Evolutionary conservation across 2,329 filamentous ascomycete species (phyloP), one percentile per base, ranked within the genome.

Genomic region (Neophaeococcomyces aloes): DNA sequence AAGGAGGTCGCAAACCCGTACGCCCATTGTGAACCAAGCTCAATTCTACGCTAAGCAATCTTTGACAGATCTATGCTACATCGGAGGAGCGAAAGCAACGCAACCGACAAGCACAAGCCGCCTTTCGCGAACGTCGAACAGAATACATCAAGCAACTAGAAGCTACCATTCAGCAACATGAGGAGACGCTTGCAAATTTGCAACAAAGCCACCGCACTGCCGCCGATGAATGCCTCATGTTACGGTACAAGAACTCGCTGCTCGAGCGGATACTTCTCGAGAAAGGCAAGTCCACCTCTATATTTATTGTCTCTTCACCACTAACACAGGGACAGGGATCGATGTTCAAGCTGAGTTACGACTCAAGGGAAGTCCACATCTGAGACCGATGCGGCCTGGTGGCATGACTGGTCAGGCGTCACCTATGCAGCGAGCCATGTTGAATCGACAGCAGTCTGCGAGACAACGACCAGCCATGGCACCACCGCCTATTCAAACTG

Each of bases 121-220:
- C 91, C 46, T 98, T 98, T 60, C 82, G 91, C 56, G 91, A 98
- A 68, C 83, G 91, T 53, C 81, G 91, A 47, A 96, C 89, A 44
- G 91, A 98, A 70, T 98, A 98, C 65, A 98, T 98, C 70, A 96
- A 96, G 70, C 91, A 98, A 65, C 76, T 98, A 19, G 91, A 98
- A 68, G 86, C 89, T 56, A 94, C 88, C 44, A 96, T 98, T 65
- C 89, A 91, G 59, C 85, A 91, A 56, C 89, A 96, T 72, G 91
- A 98, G 67, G 86, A 93, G 57, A 89, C 86, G 57, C 73, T 96
- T 45, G 85, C 93, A 57, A 94, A 80, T 58, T 74, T 98, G 48
- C 91, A 96, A 66, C 84, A 89, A 59, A 93, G 87, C 53, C 91
- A 96, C 61, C 85, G 91, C 56, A 88, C 79, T 58, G 91, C 91